Evolutionary conservation across 129 eudicot genomes (phyloP).

Genomic region (Lonicera japonica): DNA sequence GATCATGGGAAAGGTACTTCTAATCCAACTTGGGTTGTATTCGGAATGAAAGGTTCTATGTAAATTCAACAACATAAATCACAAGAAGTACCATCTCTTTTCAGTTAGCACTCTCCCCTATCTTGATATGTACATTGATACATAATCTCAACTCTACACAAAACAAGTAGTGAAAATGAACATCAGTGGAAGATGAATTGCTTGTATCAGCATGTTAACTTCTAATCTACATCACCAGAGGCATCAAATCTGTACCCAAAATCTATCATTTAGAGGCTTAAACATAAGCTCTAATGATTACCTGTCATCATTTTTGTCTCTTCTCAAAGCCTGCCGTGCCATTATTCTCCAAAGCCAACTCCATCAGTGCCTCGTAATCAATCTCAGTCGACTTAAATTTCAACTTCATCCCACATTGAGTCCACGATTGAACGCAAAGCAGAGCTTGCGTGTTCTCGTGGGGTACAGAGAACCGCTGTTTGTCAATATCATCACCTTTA

Average conservation of each 20-base stretch:
- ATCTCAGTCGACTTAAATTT: slow-evolving; percentile 72
- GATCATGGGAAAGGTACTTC: too few species aligned
- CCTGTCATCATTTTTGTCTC: slow-evolving; percentile 41
- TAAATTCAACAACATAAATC: too few species aligned
- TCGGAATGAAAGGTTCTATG: too few species aligned
- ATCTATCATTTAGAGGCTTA: too few species aligned
- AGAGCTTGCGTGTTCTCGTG: slow-evolving; percentile 34
- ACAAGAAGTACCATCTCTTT: not conserved
- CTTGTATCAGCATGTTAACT: not conserved
- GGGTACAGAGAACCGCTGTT: slow-evolving; percentile 40
- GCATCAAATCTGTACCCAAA: not conserved
- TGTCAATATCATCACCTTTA: slow-evolving; percentile 76
- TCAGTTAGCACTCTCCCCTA: not conserved
- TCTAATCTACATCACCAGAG: not conserved
- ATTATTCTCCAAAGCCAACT: slow-evolving; percentile 41
- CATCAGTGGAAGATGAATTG: not conserved
- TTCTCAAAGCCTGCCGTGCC: slow-evolving; percentile 47
- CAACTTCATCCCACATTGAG: slow-evolving; percentile 58
- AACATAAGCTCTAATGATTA: too few species aligned
- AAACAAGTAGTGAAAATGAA: not conserved
- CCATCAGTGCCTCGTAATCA: slow-evolving; percentile 75
- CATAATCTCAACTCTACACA: not conserved
- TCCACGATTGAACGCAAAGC: slow-evolving; percentile 80
- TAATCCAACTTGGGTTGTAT: too few species aligned
- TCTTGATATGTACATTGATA: not conserved